Evolutionary conservation across 441 rosid genomes (phyloP).

Genomic region (Jatropha multifida): DNA sequence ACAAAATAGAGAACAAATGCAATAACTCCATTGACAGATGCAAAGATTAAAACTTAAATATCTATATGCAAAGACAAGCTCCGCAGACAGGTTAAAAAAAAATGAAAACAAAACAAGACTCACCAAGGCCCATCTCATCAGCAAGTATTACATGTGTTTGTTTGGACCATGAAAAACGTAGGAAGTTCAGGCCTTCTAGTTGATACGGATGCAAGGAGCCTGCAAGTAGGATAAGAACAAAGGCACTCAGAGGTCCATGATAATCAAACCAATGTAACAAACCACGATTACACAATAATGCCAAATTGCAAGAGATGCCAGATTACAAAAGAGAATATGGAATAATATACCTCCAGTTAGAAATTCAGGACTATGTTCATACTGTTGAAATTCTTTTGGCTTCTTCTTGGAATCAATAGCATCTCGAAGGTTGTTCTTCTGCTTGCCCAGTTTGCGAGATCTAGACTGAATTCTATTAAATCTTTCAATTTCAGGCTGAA

Average conservation of each 20-base stretch:
- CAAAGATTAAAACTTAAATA: conserved; percentile 10
- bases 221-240: conserved; percentile 40
- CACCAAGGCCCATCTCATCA: conserved; percentile 99
- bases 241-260: conserved; percentile 24
- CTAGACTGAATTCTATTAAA: conserved; percentile 67
- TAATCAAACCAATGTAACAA: conserved; percentile 21
- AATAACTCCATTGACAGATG: conserved; percentile 11
- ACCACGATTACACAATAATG: conserved; percentile 15
- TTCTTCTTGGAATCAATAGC: conserved; percentile 56
- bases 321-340: background rate
- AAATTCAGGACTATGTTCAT: conserved; percentile 85
- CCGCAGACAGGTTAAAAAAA: background rate
- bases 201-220: conserved; percentile 98
- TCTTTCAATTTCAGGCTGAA: conserved; percentile 86
- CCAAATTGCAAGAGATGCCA: conserved; percentile 4
- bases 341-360: conserved; percentile 75
- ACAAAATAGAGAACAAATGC: conserved; percentile 15
- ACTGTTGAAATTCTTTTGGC: conserved; percentile 80
- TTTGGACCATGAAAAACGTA: conserved; percentile 96
- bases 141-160: conserved; percentile 99
- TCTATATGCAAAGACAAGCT: conserved; percentile 12
- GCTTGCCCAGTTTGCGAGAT: conserved; percentile 54
- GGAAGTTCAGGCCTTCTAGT: conserved; percentile 94
- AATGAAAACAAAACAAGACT: conserved; percentile 27
- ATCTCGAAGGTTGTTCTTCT: conserved; percentile 46